Percentiles rank a stretch among this genome's conserved stretches.
phyloP scores from a whole-genome alignment of 2,329 filamentous ascomycete species.

The Phaeomoniella chlamydospora region DNA sequence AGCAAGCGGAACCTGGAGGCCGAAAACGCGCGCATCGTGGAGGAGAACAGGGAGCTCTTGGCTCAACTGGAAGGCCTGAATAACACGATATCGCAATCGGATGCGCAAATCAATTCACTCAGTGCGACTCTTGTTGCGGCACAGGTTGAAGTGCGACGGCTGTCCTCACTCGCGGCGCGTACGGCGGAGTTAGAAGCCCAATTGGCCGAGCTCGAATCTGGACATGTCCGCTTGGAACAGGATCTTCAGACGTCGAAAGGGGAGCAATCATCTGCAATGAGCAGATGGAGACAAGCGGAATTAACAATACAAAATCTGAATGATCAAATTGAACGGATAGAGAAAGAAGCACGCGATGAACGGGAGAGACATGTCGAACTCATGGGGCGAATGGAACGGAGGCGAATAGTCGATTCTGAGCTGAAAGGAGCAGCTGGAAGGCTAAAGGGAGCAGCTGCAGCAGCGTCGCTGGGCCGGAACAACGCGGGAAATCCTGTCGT shows the following conservation, averaged over 20 bases:
- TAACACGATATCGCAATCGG: conserved; percentile 61
- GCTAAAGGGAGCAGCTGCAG: conserved; percentile 66
- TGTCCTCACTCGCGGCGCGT: conserved; percentile 59
- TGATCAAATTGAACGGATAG: conserved; percentile 77
- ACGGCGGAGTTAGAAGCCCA: conserved; percentile 71
- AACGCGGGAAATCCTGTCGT: conserved; percentile 56
- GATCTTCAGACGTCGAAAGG: conserved; percentile 53
- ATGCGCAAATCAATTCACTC: conserved; percentile 62
- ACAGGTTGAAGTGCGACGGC: conserved; percentile 58
- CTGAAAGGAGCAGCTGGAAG: conserved; percentile 65
- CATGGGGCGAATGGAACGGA: conserved; percentile 67
- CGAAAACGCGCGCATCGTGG: conserved; percentile 61
- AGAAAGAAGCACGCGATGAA: conserved; percentile 68
- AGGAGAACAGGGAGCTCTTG: conserved; percentile 69
- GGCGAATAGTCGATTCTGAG: conserved; percentile 69
- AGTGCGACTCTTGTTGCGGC: conserved; percentile 64
- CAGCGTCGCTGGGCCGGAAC: conserved; percentile 46
- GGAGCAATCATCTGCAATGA: conserved; percentile 63
- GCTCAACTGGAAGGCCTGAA: conserved; percentile 80
- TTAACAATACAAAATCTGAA: conserved; percentile 63
- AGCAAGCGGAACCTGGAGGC: conserved; percentile 58
- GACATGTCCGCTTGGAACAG: conserved; percentile 60
- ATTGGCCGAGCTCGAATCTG: conserved; percentile 62
- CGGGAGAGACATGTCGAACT: conserved; percentile 69
- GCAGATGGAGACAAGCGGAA: conserved; percentile 78